A percentile compares a stretch with the other conserved stretches of the same genome.
These are phyloP conservation scores for Tolypocladium nubicola DNA, from an alignment of 2,329 filamentous ascomycete species.

Conservation along the genomic window DNA sequence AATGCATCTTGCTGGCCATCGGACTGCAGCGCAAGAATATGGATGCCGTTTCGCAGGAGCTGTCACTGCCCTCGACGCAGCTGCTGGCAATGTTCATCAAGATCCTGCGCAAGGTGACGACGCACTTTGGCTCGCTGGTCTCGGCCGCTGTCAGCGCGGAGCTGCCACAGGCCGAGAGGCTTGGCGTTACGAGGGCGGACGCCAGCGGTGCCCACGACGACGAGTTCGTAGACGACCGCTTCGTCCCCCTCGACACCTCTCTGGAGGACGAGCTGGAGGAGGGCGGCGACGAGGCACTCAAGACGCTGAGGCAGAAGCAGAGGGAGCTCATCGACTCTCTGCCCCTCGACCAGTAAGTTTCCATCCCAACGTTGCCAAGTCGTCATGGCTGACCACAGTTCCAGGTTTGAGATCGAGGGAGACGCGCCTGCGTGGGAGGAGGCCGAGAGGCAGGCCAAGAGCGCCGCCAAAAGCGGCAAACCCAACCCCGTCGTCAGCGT, in stretches of 20 bases:
- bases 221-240: slow-evolving; percentile 54
- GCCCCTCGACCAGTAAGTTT: slow-evolving; percentile 59
- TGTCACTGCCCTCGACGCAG: slow-evolving; percentile 64
- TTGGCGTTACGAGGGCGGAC: slow-evolving; percentile 48
- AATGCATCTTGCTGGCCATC: slow-evolving; percentile 77
- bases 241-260: slow-evolving; percentile 57
- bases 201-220: slow-evolving; percentile 58
- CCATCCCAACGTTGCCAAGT: not conserved
- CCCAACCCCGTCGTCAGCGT: slow-evolving; percentile 64
- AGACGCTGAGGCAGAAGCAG: slow-evolving; percentile 66
- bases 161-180: slow-evolving; percentile 46
- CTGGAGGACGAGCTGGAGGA: slow-evolving; percentile 78
- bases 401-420: slow-evolving; percentile 55
- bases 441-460: slow-evolving; percentile 65
- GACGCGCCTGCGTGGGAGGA: slow-evolving; percentile 53
- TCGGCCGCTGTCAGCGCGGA: slow-evolving; percentile 61
- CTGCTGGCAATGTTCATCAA: slow-evolving; percentile 96
- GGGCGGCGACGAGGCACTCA: slow-evolving; percentile 66
- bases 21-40: slow-evolving; percentile 86
- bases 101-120: slow-evolving; percentile 77
- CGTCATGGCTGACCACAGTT: not conserved
- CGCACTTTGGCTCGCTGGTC: slow-evolving; percentile 65
- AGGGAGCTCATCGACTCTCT: slow-evolving; percentile 82
- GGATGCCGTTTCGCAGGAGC: slow-evolving; percentile 68
- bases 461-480: slow-evolving; percentile 42